Percentiles rank a stretch among this genome's conserved stretches.
These are phyloP conservation scores for Lentinula novae-zelandiae DNA, from an alignment of 1,284 basidiomycete species.

Conservation along the genomic window DNA sequence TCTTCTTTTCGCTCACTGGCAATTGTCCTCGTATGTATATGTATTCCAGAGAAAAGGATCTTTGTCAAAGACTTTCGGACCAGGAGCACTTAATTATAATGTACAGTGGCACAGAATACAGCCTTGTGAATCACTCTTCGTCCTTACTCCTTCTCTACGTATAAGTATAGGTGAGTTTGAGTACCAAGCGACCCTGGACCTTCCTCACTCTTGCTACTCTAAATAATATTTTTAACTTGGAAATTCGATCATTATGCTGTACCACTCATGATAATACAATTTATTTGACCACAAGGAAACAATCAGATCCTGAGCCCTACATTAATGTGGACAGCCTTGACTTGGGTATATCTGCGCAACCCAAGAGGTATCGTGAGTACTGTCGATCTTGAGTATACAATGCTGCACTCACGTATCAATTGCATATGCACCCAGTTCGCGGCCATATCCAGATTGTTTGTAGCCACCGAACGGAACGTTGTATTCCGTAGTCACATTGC, in stretches of 20 bases:
- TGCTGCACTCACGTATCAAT: constrained; percentile 40
- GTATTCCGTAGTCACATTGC: constrained; percentile 54
- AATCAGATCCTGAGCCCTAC: constrained; percentile 31
- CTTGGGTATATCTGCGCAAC: constrained; percentile 58
- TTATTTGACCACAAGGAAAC: neutral
- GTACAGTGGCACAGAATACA: no score
- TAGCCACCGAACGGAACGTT: constrained; percentile 75
- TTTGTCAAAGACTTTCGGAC: no score
- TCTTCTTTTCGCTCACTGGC: no score
- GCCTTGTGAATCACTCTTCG: no score
- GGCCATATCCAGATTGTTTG: constrained; percentile 75
- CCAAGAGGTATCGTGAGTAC: neutral
- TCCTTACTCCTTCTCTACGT: no score
- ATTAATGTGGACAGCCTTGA: constrained; percentile 79
- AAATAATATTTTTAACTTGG: neutral
- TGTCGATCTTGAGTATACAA: constrained; percentile 11
- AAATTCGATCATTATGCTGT: neutral
- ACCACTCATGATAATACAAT: neutral
- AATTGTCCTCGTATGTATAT: no score
- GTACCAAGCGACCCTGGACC: no score
- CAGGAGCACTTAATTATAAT: no score
- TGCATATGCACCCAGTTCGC: constrained; percentile 77
- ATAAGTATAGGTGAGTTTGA: no score
- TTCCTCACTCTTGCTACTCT: no score
- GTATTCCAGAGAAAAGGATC: no score